phyloP scores from a whole-genome alignment of 78 protist species.

The Andalucia godoyi region DNA sequence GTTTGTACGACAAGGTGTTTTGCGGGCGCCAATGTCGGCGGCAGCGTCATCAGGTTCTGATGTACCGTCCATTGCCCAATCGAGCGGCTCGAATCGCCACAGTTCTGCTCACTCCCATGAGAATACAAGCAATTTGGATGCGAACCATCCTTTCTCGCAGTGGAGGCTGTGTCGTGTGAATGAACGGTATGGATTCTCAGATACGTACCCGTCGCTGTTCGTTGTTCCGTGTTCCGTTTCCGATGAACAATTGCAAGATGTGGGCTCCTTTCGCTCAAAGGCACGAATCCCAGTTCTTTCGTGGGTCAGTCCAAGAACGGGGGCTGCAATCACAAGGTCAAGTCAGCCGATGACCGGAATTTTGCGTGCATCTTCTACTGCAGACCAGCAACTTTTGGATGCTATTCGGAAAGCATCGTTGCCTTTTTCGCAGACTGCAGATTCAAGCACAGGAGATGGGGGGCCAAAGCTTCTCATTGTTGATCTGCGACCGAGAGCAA shows the following conservation, averaged over 20 bases:
- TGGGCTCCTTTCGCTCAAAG: conserved; percentile 40
- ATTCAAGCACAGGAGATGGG: too few species aligned
- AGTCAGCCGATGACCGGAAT: conserved; percentile 59
- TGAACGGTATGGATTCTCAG: conserved; percentile 23
- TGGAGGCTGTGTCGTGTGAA: conserved; percentile 52
- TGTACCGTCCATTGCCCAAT: too few species aligned
- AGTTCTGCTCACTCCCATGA: too few species aligned
- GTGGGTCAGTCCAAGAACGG: conserved; percentile 31
- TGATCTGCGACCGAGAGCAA: conserved; percentile 57
- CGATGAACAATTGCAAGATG: conserved; percentile 23
- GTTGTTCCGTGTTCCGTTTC: conserved; percentile 31
- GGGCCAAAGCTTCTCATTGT: conserved; percentile 22
- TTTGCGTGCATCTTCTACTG: conserved; percentile 14
- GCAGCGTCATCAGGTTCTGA: too few species aligned
- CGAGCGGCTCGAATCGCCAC: too few species aligned
- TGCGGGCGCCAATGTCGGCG: too few species aligned
- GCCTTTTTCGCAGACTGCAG: too few species aligned
- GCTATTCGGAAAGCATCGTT: too few species aligned
- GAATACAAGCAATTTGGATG: too few species aligned
- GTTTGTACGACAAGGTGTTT: conserved; percentile 15
- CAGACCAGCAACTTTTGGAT: conserved; percentile 27
- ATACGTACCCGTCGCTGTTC: conserved; percentile 42
- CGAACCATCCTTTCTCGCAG: not conserved
- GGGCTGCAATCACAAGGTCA: conserved; percentile 32
- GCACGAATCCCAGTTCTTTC: conserved; percentile 62